These are phyloP conservation scores for Lentinula raphanica DNA, from an alignment of 768 basidiomycete species.

Conservation along the genomic window DNA sequence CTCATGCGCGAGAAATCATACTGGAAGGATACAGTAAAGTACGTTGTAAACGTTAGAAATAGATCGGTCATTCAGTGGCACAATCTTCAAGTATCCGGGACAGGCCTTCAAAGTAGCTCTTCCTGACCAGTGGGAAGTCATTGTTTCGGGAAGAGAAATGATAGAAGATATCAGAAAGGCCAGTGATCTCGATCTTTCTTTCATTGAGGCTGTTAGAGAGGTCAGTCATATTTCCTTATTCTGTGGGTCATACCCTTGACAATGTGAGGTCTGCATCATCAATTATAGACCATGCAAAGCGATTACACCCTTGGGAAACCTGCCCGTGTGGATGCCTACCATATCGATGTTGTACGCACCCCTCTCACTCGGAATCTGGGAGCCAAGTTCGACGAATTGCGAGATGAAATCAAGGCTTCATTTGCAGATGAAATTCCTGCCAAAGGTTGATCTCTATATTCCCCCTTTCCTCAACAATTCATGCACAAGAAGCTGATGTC, in stretches of 20 bases:
- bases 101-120: slow-evolving; percentile 18
- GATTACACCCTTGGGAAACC: slow-evolving; percentile 4
- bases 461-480: background rate
- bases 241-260: too few species aligned
- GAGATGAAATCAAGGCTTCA: slow-evolving; percentile 9
- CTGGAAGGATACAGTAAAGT: slow-evolving; percentile 12
- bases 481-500: background rate
- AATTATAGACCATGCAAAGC: background rate
- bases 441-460: background rate
- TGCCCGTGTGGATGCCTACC: slow-evolving; percentile 3
- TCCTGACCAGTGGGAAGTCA: slow-evolving; percentile 25
- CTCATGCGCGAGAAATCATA: slow-evolving; percentile 5
- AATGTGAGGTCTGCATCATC: background rate
- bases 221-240: too few species aligned
- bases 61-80: background rate
- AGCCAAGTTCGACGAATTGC: slow-evolving; percentile 1
- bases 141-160: slow-evolving; percentile 24
- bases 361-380: slow-evolving; percentile 10
- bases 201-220: slow-evolving; percentile 5
- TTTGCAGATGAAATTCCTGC: slow-evolving; percentile 9
- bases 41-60: background rate
- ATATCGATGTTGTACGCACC: slow-evolving; percentile 3
- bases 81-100: slow-evolving; percentile 1
- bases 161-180: slow-evolving; percentile 30
- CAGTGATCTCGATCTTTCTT: slow-evolving; percentile 23